Evolutionary conservation across 257 asterid species (phyloP).

Genomic region (Lavandula angustifolia): DNA sequence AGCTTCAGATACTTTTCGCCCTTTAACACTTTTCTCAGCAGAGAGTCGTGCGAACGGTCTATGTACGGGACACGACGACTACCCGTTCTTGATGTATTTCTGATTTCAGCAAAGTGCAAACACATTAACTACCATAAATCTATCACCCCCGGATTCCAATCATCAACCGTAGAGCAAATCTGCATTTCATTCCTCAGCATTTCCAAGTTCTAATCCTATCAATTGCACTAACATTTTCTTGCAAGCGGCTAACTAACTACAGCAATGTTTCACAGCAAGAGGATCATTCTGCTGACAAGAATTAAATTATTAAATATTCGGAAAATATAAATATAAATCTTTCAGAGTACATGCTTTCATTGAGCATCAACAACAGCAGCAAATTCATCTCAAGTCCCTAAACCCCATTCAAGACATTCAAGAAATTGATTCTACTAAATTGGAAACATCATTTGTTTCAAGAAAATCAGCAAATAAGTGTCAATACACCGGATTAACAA

Average conservation of each 20-base stretch:
- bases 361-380: constrained; percentile 2
- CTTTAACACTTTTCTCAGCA: constrained; percentile 52
- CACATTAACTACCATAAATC: constrained; percentile 21
- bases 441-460: constrained; percentile 13
- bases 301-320: not conserved
- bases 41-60: constrained; percentile 74
- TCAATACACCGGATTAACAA: no score
- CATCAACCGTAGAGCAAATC: not conserved
- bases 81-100: constrained; percentile 54
- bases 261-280: constrained; percentile 13
- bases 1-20: constrained; percentile 87
- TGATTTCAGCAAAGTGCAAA: constrained; percentile 40
- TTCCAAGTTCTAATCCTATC: constrained; percentile 2
- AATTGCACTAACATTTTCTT: constrained; percentile 16
- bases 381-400: constrained; percentile 11
- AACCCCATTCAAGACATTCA: not conserved
- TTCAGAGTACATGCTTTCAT: not conserved
- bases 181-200: not conserved
- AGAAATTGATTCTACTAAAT: constrained; percentile 19
- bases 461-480: not conserved
- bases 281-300: not conserved
- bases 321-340: constrained; percentile 3
- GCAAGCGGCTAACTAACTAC: constrained; percentile 1
- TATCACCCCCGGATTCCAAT: constrained; percentile 6
- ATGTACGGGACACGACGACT: constrained; percentile 41